Percentiles rank a stretch among this genome's conserved stretches.
Evolutionary conservation across 495 filamentous ascomycete species (phyloP).

Genomic region (Xylaria scruposa): DNA sequence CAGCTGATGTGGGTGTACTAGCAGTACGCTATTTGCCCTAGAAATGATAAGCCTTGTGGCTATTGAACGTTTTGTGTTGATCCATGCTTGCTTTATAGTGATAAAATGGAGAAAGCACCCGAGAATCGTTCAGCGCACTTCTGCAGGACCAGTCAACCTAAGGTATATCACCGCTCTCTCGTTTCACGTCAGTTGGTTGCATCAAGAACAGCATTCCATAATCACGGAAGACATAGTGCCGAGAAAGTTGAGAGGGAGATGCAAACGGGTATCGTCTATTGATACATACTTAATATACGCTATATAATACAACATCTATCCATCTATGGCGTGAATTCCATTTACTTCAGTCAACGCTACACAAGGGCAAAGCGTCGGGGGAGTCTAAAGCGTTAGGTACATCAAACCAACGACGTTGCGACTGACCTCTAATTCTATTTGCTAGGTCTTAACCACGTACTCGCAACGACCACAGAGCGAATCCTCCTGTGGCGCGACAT

Average conservation of each 20-base stretch:
- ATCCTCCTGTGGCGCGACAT: slow-evolving; percentile 64
- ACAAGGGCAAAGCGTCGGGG: neutral
- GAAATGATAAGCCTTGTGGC: neutral
- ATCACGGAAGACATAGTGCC: neutral
- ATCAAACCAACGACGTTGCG: slow-evolving; percentile 55
- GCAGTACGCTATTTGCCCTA: neutral
- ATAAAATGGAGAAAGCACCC: neutral
- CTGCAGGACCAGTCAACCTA: neutral
- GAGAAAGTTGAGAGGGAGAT: neutral
- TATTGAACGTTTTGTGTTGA: neutral
- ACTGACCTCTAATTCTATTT: neutral
- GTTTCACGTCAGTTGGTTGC: neutral
- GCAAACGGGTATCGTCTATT: slow-evolving; percentile 20
- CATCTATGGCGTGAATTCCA: slow-evolving; percentile 27
- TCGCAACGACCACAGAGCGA: slow-evolving; percentile 77
- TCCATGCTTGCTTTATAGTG: neutral
- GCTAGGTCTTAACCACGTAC: slow-evolving; percentile 59
- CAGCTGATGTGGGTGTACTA: neutral
- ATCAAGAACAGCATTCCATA: neutral
- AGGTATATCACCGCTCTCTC: neutral
- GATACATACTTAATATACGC: slow-evolving; percentile 16
- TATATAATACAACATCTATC: slow-evolving; percentile 5
- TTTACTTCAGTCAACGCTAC: neutral
- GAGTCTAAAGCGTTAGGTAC: neutral
- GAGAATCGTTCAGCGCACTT: neutral